Evolutionary conservation across 2,329 filamentous ascomycete species (phyloP), one percentile per base, ranked within the genome.

Genomic region (Huntiella decipiens): DNA sequence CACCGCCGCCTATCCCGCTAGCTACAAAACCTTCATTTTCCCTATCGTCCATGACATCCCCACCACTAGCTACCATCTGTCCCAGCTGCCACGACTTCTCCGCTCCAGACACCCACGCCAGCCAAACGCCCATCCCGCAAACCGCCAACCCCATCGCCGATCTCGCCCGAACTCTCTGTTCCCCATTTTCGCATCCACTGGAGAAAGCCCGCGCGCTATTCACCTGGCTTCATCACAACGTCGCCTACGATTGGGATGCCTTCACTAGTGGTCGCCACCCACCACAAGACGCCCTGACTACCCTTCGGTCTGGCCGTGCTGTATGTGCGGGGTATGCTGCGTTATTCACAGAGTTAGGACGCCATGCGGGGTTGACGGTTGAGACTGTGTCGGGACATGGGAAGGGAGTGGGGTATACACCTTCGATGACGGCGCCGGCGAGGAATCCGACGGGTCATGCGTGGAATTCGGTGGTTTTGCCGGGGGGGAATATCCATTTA

Each of bases 141-240:
- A 64, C 67, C 13, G 61, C 66, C 12, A 70, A 75, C 38, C 77
- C 80, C 0, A 66, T 91, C 3, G 74, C 71, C 15, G 82, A 82
- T 64, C 69, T 98, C 17, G 86, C 87, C 0, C 71, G 74, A 59
- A 74, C 82, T 44, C 71, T 96, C 15, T 93, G 85, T 48, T 67
- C 70, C 3, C 80, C 82, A 0, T 95, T 96, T 56, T 63, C 75
- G 1, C 94, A 84, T 1, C 64, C 67, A 1, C 94, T 88, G 0
- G 88, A 96, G 60, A 95, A 95, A 63, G 88, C 91, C 2, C 73
- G 91, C 22, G 85, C 77, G 2, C 83, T 98, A 50, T 96, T 96
- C 58, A 84, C 82, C 1, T 98, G 91, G 91, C 76, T 87, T 36
- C 88, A 96, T 61, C 79, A 96, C 61, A 96, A 96, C 55, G 78